Evolutionary conservation across 208 protist species (phyloP).

Genomic region (Naegleria gruberi): DNA sequence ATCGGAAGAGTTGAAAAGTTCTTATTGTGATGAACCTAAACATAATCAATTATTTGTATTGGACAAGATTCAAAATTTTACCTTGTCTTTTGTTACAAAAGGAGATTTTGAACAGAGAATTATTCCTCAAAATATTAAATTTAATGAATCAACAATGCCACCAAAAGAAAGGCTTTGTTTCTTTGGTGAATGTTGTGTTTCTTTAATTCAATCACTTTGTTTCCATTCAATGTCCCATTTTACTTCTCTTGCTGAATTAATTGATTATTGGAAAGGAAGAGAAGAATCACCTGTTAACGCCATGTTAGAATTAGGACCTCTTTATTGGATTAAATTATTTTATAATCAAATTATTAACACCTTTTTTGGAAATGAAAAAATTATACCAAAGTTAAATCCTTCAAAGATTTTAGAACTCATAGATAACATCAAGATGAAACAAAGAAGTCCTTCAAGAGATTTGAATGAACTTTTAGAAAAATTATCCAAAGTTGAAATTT

Average conservation of each 20-base stretch:
- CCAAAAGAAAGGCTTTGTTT: background rate
- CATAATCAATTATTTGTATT: background rate
- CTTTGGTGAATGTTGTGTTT: background rate
- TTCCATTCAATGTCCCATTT: background rate
- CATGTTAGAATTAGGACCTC: background rate
- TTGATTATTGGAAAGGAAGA: background rate
- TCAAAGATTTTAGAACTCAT: background rate
- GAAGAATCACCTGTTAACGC: background rate
- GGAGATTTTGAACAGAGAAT: background rate
- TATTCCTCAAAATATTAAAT: background rate
- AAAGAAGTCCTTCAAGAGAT: background rate
- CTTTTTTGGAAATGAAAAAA: background rate
- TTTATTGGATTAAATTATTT: background rate
- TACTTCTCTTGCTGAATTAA: background rate
- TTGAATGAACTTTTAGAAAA: background rate
- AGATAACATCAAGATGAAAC: background rate
- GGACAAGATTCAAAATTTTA: background rate
- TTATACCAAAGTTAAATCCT: background rate
- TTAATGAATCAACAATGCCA: background rate
- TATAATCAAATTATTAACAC: background rate
- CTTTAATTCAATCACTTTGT: background rate
- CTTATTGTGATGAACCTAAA: background rate
- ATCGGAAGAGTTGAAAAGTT: background rate
- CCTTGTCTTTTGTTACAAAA: background rate
- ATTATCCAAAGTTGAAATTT: background rate